A percentile compares a stretch with the other conserved stretches of the same genome.
Conservation (phyloP, 2,329 filamentous ascomycete species). For the Neocucurbitaria cava region DNA sequence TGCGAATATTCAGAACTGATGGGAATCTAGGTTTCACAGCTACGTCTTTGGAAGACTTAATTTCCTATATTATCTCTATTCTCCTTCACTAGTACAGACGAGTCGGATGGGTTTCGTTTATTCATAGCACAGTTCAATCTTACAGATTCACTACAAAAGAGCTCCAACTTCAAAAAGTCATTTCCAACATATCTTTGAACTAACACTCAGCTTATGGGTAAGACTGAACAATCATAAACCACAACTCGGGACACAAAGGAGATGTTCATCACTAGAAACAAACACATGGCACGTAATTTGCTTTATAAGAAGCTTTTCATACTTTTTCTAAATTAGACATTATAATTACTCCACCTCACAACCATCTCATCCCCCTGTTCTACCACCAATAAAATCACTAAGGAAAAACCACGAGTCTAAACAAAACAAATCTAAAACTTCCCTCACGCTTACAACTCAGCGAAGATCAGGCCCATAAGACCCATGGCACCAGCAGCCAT, state of each 20-base stretch:
- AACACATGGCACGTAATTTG: background rate
- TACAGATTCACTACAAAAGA: background rate
- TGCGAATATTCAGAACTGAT: background rate
- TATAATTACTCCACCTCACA: background rate
- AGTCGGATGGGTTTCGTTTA: background rate
- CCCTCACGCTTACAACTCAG: conserved; percentile 15
- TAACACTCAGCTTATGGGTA: background rate
- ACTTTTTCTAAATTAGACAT: conserved; percentile 1
- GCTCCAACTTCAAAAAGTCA: too few relatives aligned
- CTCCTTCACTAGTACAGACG: background rate
- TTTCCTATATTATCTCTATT: background rate
- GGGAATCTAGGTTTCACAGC: background rate
- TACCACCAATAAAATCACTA: background rate
- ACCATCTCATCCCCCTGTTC: background rate
- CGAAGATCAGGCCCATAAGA: conserved; percentile 31
- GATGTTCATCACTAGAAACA: background rate
- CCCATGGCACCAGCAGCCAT: conserved; percentile 21
- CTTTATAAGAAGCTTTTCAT: background rate
- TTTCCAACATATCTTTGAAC: background rate
- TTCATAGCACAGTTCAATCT: background rate
- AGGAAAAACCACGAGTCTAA: background rate
- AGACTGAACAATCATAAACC: background rate
- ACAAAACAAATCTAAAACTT: background rate
- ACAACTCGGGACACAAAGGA: background rate
- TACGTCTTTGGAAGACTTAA: too few relatives aligned